Percentiles rank a stretch among this genome's conserved stretches.
phyloP scores from a whole-genome alignment of 2,329 filamentous ascomycete species.

The Hymenoscyphus occultus region DNA sequence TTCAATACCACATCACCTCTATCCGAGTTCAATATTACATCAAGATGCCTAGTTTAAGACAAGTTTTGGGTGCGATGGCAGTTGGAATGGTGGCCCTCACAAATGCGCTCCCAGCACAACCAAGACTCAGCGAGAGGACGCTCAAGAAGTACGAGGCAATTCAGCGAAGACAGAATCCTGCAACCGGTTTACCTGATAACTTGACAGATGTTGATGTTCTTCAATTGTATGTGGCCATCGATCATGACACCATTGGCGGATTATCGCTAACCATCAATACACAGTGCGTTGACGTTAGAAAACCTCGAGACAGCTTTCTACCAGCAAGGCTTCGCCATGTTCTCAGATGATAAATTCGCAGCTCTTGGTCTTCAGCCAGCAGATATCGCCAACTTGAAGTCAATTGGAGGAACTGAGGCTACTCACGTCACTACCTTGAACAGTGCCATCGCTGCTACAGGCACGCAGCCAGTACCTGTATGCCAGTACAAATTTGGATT shows the following conservation, averaged over 20 bases:
- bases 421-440: constrained; percentile 60
- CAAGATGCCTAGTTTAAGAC: constrained; percentile 35
- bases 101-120: constrained; percentile 32
- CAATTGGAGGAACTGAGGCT: constrained; percentile 61
- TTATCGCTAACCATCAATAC: constrained; percentile 9
- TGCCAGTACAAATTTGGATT: constrained; percentile 73
- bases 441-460: constrained; percentile 57
- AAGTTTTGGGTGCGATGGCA: constrained; percentile 29
- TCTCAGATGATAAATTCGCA: constrained; percentile 61
- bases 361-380: constrained; percentile 55
- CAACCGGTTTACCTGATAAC: constrained; percentile 37
- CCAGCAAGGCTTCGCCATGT: constrained; percentile 65
- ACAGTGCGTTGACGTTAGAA: constrained; percentile 68
- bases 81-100: constrained; percentile 28
- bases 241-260: not conserved
- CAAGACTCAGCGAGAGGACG: constrained; percentile 28
- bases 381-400: constrained; percentile 58
- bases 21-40: constrained; percentile 3
- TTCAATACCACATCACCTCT: not conserved
- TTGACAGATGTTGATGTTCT: constrained; percentile 50
- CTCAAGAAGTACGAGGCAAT: constrained; percentile 29
- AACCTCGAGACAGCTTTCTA: constrained; percentile 74
- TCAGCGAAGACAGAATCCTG: constrained; percentile 29
- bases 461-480: constrained; percentile 62
- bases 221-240: constrained; percentile 46